phyloP scores from a whole-genome alignment of 306 rosid genomes.

The Vicia faba region DNA sequence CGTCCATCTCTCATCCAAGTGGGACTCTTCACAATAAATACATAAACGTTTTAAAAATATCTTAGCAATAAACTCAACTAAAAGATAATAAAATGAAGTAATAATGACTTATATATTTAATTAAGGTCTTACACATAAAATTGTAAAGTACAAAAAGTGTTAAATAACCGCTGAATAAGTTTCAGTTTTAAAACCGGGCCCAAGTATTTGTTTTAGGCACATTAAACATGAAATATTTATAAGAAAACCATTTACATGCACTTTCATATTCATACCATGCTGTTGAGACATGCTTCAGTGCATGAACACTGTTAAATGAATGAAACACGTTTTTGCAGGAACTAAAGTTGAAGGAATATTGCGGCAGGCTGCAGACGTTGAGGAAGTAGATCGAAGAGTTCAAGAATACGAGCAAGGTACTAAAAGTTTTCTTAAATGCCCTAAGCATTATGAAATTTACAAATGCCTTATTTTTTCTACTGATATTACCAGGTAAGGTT shows the following conservation, averaged over 20 bases:
- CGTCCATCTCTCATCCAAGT: too few relatives aligned
- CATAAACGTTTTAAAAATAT: not conserved
- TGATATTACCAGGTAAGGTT: conserved; percentile 67
- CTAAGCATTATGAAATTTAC: conserved; percentile 4
- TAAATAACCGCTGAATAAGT: too few relatives aligned
- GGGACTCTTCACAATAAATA: too few relatives aligned
- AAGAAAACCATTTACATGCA: too few relatives aligned
- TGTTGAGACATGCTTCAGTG: conserved; percentile 18
- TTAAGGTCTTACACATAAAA: not conserved
- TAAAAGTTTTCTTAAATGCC: conserved; percentile 13
- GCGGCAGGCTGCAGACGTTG: conserved; percentile 97
- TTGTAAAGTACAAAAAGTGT: too few relatives aligned
- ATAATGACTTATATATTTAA: not conserved
- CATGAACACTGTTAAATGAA: conserved; percentile 10
- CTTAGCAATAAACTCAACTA: not conserved
- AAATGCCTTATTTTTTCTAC: conserved; percentile 31
- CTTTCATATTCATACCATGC: not conserved
- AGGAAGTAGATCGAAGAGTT: conserved; percentile 96
- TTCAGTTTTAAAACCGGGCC: too few relatives aligned
- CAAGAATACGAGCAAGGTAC: conserved; percentile 97
- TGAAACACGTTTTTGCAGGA: conserved; percentile 49
- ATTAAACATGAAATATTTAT: too few relatives aligned
- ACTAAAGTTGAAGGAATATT: conserved; percentile 88
- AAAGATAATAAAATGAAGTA: not conserved
- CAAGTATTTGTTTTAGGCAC: too few relatives aligned